Evolutionary conservation across 83 land plant genomes (phyloP), one percentile per base, ranked within the genome.

Genomic region (Larix sibirica): DNA sequence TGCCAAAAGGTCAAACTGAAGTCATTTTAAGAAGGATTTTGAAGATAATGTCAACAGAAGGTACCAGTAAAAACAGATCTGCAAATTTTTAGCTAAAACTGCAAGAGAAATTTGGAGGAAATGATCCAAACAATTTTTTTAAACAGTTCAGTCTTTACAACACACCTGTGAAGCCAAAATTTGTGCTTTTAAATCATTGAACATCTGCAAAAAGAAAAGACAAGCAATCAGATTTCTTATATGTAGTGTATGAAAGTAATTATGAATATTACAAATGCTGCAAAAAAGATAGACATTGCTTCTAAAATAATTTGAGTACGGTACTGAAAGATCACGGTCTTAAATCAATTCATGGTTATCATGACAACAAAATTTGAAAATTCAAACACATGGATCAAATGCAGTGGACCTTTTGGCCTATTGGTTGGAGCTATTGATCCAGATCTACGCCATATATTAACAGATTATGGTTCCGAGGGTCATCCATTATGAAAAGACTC

Each of bases 101-200:
- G 9, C 42, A 68, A 80, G 36, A 40, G 1, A 67, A 18, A 16
- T 17, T n/a, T 80, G 44, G 44, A 54, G 38, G 31, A 61, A 38
- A 69, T 67, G 42, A 36, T 56, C 31, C n/a, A 20, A 83, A 83
- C 18, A 1, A 47, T 4, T 33, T 17, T 62, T 65, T 17, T 6
- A 62, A 38, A 38, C 56, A 63, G 44, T 26, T 33, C 21, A 21
- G n/a, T 50, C 33, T 59, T 24, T 7, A 85, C 7, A 47, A 65
- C 68, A 80, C 18, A 89, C 95, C 90, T 94, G 93, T 24, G 93
- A 88, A 66, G 92, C 80, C 86, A 94, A 83, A 79, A 94, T 94
- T 65, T 94, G 95, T 17, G 88, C 87, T 79, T 94, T 94, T 82
- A 94, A 76, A 83, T 91, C 93, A 82, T 83, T 84, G 83, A 85